Evolutionary conservation across 164 flowering plant species (phyloP).

Genomic region (Berberis vulgaris): DNA sequence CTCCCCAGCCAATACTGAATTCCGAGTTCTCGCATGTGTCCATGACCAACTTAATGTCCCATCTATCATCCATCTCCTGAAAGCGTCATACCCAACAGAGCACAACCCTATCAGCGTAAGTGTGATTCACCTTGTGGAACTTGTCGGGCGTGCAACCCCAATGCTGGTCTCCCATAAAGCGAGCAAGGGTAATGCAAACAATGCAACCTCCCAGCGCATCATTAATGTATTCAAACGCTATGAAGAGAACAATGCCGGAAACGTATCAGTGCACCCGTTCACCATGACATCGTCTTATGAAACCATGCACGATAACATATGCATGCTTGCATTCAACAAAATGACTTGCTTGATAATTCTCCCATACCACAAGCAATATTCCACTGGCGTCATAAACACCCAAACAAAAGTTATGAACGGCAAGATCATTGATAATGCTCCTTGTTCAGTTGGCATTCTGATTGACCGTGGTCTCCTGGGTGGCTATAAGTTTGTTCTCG

Average conservation of each 20-base stretch:
- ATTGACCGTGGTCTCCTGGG: conserved; percentile 25
- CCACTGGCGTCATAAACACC: not conserved
- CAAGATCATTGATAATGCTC: conserved; percentile 31
- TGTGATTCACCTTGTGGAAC: conserved; percentile 12
- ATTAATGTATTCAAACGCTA: conserved; percentile 8
- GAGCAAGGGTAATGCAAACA: not conserved
- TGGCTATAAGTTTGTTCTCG: not conserved
- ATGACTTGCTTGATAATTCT: conserved; percentile 24
- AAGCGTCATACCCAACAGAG: conserved; percentile 11
- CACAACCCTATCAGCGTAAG: conserved; percentile 5
- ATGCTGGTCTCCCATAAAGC: conserved; percentile 6
- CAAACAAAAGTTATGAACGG: conserved; percentile 22
- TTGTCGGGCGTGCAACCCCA: conserved; percentile 12
- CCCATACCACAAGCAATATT: conserved; percentile 40
- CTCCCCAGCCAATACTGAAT: not conserved
- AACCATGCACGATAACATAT: conserved; percentile 44
- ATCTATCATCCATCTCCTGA: conserved; percentile 9
- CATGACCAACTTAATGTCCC: conserved; percentile 11
- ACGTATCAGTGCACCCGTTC: conserved; percentile 9
- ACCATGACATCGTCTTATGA: conserved; percentile 30
- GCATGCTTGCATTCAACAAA: conserved; percentile 29
- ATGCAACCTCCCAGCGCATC: conserved; percentile 3
- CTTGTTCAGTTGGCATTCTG: conserved; percentile 55
- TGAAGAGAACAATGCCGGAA: not conserved
- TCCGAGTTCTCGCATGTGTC: conserved; percentile 6